Conservation (phyloP, 306 rosid species). For the Prunus kanzakura region DNA sequence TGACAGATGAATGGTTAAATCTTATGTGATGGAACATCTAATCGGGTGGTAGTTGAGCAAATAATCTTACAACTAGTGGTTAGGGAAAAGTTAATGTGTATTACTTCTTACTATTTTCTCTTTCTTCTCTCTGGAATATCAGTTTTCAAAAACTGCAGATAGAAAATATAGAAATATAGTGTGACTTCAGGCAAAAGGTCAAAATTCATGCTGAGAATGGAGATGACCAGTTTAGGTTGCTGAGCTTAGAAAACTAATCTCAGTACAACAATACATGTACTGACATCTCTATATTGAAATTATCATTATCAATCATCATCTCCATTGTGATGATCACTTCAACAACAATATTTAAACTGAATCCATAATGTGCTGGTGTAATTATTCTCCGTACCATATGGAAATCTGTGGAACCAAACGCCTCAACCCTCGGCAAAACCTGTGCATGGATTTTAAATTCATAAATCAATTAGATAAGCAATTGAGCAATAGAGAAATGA, state of each 20-base stretch:
- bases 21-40: background rate
- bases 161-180: no score
- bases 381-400: conserved; percentile 51
- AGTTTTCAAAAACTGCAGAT: background rate
- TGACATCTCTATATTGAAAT: no score
- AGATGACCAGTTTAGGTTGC: no score
- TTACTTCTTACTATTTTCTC: background rate
- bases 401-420: conserved; percentile 40
- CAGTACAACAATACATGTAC: no score
- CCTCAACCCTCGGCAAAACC: conserved; percentile 38
- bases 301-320: no score
- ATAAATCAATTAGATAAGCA: conserved; percentile 12
- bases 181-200: no score
- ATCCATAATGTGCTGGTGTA: background rate
- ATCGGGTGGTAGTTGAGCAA: background rate
- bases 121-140: background rate
- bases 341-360: background rate
- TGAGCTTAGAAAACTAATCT: no score
- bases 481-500: background rate
- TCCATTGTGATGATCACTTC: background rate
- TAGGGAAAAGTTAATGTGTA: no score
- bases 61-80: background rate
- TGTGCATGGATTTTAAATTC: conserved; percentile 12
- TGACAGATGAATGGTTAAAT: background rate
- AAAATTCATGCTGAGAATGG: no score